phyloP scores from a whole-genome alignment of 495 filamentous ascomycete species.

The Immersiella caudata region DNA sequence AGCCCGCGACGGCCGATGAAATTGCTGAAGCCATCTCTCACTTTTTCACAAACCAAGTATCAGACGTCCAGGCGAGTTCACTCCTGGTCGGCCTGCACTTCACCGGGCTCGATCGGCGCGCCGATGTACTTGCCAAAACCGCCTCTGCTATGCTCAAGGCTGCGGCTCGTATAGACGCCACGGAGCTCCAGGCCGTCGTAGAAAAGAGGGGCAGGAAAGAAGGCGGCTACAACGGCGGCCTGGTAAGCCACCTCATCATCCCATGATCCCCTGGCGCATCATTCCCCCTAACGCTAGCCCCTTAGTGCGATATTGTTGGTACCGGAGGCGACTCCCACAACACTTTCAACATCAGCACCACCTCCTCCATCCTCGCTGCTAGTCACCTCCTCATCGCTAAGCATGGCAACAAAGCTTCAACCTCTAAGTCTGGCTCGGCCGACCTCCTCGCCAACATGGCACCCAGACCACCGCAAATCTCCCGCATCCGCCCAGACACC shows the following conservation, averaged over 20 bases:
- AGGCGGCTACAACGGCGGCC: slow-evolving; percentile 69
- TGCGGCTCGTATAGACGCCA: slow-evolving; percentile 54
- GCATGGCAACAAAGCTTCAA: slow-evolving; percentile 95
- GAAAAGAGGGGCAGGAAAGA: slow-evolving; percentile 58
- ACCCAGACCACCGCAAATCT: slow-evolving; percentile 71
- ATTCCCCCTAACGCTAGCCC: slow-evolving; percentile 4
- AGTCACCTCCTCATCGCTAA: slow-evolving; percentile 82
- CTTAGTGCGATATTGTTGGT: slow-evolving; percentile 92
- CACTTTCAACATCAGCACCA: slow-evolving; percentile 97
- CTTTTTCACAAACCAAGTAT: slow-evolving; percentile 85
- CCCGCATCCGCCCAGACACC: slow-evolving; percentile 68
- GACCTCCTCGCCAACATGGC: slow-evolving; percentile 78
- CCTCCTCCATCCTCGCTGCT: slow-evolving; percentile 88
- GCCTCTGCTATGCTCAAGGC: slow-evolving; percentile 66
- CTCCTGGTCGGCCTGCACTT: slow-evolving; percentile 88
- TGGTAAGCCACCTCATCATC: slow-evolving; percentile 53
- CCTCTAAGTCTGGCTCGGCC: slow-evolving; percentile 92
- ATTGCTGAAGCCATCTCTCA: slow-evolving; percentile 85
- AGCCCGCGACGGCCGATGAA: slow-evolving; percentile 70
- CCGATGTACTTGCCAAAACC: slow-evolving; percentile 76
- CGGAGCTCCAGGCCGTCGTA: slow-evolving; percentile 47
- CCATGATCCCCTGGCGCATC: background rate
- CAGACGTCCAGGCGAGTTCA: slow-evolving; percentile 78
- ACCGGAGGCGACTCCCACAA: slow-evolving; percentile 95
- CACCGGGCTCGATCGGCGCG: slow-evolving; percentile 73